Percentiles rank a stretch among this genome's conserved stretches.
Conservation (phyloP, 495 filamentous ascomycete genomes). For the Staphylotrichum tortipilum region DNA sequence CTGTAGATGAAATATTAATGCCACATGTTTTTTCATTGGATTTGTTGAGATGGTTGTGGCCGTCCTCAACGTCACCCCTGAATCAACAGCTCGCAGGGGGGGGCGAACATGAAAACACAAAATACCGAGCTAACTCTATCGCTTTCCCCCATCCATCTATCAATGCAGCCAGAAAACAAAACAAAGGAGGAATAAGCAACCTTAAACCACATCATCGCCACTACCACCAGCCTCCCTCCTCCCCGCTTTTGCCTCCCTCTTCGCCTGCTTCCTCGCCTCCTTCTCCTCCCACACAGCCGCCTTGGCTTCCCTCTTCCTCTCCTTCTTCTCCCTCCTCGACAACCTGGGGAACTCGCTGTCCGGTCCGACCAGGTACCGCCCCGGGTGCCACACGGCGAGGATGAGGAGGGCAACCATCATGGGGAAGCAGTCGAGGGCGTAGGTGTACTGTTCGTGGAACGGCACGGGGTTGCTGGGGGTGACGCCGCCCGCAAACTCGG, state of each 20-base stretch:
- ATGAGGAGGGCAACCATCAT: slow-evolving; percentile 45
- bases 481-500: slow-evolving; percentile 43
- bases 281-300: slow-evolving; percentile 23
- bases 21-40: no score
- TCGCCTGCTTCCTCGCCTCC: slow-evolving; percentile 25
- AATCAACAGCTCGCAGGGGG: no score
- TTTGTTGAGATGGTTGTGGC: no score
- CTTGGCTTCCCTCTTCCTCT: slow-evolving; percentile 24
- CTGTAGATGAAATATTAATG: no score
- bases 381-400: slow-evolving; percentile 46
- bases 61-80: no score
- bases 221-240: no score
- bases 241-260: slow-evolving; percentile 16
- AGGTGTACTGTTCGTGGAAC: slow-evolving; percentile 46
- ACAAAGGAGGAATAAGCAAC: no score
- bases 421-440: slow-evolving; percentile 48
- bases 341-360: slow-evolving; percentile 28
- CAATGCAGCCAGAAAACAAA: no score
- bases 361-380: slow-evolving; percentile 40
- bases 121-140: no score
- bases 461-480: slow-evolving; percentile 34
- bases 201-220: no score
- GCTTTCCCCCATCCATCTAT: no score
- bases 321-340: slow-evolving; percentile 30
- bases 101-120: no score